Base-by-base conservation (phyloP, 768 basidiomycete species). In the Psilocybe azurescens region DNA sequence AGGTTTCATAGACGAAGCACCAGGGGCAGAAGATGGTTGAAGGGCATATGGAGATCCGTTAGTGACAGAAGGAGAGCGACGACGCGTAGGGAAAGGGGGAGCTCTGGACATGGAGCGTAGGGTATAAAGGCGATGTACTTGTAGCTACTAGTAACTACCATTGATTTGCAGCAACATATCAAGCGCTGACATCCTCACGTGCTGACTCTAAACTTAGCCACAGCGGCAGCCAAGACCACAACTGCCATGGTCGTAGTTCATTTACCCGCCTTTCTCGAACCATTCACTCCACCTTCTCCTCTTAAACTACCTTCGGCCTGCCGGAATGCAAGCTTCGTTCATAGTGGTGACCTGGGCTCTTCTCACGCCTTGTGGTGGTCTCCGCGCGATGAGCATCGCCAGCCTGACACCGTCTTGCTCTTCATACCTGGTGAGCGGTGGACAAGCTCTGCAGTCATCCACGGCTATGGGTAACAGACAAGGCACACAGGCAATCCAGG, bases 331-430 rank as follows among this genome's bases (percentile, higher is more conserved):
- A 58, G 78, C 2, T 83, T 83, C 64, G 64, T 67, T 20, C 82
- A 83, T 62, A 68, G 67, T n/a, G 61, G 61, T 4, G 69, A 77
- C 3, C 65, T 84, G 7, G 80, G 78, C 16, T 69, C 72, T 20
- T 78, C 81, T 2, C 83, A 86, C 68, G 76, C 79, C 3, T 71
- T 84, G 18, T 88, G 85, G 86, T 89, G 85, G 84, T 77, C 73
- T 51, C 63, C 77, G 8, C 74, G 63, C 41, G 57, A 63, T 29
- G 56, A 59, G 20, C 59, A 61, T 18, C 8, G 59, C 9, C 41
- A 71, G 39, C 75, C 78, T 11, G 73, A 77, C 3, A 71, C 68
- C 3, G 66, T 82, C 14, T 60, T 86, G 16, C 63, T 85, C 7
- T 85, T 86, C 70, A 80, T 85, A 52, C 85, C 85, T 64, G 84